Conservation (phyloP, 805 yeast genomes). For the Teunomyces stri region DNA sequence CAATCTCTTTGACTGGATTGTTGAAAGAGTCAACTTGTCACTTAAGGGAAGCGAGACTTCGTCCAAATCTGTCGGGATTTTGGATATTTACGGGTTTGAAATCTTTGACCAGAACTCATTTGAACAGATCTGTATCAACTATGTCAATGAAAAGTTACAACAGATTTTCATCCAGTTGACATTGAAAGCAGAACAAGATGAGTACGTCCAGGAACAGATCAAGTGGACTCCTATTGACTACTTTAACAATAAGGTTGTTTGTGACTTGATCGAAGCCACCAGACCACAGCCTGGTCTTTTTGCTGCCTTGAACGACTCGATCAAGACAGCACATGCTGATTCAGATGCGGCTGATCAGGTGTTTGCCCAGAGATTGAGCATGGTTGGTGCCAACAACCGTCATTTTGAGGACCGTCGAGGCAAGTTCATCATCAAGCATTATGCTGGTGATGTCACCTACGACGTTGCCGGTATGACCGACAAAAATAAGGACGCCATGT, state of each 20-base stretch:
- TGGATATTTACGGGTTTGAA: constrained; percentile 96
- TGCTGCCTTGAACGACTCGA: constrained; percentile 94
- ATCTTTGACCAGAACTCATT: constrained; percentile 93
- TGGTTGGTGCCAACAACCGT: constrained; percentile 72
- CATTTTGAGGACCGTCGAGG: constrained; percentile 87
- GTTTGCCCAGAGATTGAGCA: constrained; percentile 84
- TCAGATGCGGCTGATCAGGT: constrained; percentile 95
- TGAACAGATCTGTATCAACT: constrained; percentile 93
- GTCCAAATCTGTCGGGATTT: constrained; percentile 79
- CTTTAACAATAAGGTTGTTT: constrained; percentile 93
- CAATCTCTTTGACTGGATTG: constrained; percentile 95
- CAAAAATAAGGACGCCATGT: constrained; percentile 91
- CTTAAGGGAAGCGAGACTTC: constrained; percentile 47
- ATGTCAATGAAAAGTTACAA: constrained; percentile 92
- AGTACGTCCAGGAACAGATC: constrained; percentile 91
- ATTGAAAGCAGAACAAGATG: constrained; percentile 95
- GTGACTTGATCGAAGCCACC: constrained; percentile 90
- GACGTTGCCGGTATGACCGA: constrained; percentile 90
- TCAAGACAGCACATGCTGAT: constrained; percentile 98
- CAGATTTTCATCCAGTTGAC: constrained; percentile 96
- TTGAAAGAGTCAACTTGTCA: constrained; percentile 81
- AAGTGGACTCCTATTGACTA: constrained; percentile 97
- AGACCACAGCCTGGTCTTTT: constrained; percentile 92
- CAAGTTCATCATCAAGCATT: constrained; percentile 89
- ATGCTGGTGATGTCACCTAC: constrained; percentile 97